Conservation (phyloP, 371 early-diverging fungal species). For the Circinella umbellata region DNA sequence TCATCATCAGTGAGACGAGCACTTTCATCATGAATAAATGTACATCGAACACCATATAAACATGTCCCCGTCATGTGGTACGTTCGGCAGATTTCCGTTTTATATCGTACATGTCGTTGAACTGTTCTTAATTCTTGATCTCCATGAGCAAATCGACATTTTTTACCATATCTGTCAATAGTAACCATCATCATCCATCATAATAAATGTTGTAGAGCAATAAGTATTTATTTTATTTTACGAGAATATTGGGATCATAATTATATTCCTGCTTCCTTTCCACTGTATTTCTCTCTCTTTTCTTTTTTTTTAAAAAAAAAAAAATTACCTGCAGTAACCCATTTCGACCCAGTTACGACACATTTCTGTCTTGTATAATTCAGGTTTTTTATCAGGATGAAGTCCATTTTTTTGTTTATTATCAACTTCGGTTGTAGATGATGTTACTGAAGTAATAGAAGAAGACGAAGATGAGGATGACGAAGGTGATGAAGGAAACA, state of each 20-base stretch:
- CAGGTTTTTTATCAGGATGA: constrained; percentile 35
- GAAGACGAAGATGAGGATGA: neutral
- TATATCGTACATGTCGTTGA: constrained; percentile 93
- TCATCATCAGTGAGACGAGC: neutral
- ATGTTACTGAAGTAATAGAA: too few species aligned
- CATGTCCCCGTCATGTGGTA: constrained; percentile 92
- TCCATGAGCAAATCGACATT: constrained; percentile 98
- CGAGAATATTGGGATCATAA: neutral
- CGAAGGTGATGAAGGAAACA: neutral
- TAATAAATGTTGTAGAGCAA: too few species aligned
- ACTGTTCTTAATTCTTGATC: constrained; percentile 79
- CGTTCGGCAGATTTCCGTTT: constrained; percentile 88
- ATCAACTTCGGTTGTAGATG: constrained; percentile 3
- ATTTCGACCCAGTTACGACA: constrained; percentile 91
- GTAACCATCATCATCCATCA: neutral
- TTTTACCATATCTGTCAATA: constrained; percentile 76
- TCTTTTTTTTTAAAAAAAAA: too few species aligned
- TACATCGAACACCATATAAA: constrained; percentile 94
- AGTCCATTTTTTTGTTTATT: constrained; percentile 3
- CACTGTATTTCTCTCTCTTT: too few species aligned
- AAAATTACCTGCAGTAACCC: constrained; percentile 77
- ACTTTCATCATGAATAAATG: constrained; percentile 85
- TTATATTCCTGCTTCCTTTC: neutral
- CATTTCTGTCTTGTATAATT: constrained; percentile 96
- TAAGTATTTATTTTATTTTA: constrained; percentile 4